Evolutionary conservation across 1,139 yeast genomes (phyloP).

Genomic region (Scheffersomyces quercinus): DNA sequence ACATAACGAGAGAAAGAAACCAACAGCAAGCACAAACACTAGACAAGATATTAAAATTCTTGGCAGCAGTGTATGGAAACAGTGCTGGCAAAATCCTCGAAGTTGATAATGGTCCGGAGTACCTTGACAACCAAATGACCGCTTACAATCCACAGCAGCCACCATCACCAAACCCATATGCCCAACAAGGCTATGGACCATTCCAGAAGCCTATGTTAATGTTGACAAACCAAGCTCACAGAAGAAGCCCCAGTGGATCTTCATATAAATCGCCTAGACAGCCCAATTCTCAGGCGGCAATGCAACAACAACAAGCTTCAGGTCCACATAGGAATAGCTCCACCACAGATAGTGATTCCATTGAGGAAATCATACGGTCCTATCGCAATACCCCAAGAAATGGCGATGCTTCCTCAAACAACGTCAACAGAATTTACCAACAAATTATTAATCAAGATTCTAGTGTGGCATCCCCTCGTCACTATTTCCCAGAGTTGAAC

Average conservation of each 20-base stretch:
- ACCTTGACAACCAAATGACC: conserved; percentile 17
- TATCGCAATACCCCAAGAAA: conserved; percentile 24
- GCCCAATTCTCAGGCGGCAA: no score
- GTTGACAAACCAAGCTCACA: conserved; percentile 44
- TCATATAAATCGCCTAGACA: not conserved
- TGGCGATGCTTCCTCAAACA: conserved; percentile 11
- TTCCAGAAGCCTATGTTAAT: conserved; percentile 39
- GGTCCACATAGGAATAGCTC: conserved; percentile 8
- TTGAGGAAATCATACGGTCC: conserved; percentile 40
- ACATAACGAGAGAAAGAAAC: conserved; percentile 79
- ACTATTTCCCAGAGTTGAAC: conserved; percentile 34
- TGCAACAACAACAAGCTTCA: no score
- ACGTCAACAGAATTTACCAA: conserved; percentile 32
- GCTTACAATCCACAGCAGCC: conserved; percentile 14
- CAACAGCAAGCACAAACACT: conserved; percentile 83
- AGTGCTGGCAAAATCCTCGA: conserved; percentile 50
- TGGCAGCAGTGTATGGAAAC: conserved; percentile 82
- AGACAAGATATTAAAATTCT: conserved; percentile 81
- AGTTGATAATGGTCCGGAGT: conserved; percentile 22
- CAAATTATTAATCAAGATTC: conserved; percentile 31
- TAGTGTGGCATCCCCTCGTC: conserved; percentile 29
- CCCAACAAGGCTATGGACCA: conserved; percentile 19
- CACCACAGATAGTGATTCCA: conserved; percentile 23
- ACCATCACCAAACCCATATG: conserved; percentile 5
- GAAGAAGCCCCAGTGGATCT: conserved; percentile 12